Conservation (phyloP, 176 grass and related monocot genomes). For the Chloris gayana region DNA sequence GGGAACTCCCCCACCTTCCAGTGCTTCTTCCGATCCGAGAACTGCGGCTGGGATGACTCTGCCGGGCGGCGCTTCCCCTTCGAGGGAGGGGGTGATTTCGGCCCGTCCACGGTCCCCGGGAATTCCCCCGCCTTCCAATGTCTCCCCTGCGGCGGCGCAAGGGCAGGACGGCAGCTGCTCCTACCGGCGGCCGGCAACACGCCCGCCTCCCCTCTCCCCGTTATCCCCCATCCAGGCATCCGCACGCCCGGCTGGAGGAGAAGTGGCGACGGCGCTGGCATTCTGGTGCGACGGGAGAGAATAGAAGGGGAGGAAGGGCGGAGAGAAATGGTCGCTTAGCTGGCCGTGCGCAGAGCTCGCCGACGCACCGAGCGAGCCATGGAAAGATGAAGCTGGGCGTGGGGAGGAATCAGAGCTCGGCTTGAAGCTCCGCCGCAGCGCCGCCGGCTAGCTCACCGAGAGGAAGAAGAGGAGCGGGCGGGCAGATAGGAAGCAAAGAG, state of each 20-base stretch:
- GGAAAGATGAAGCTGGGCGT: neutral
- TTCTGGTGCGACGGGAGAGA: conserved; percentile 2
- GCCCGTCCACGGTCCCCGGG: conserved; percentile 21
- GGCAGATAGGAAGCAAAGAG: neutral
- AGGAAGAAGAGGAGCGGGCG: neutral
- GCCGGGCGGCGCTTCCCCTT: neutral
- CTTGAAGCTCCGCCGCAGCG: neutral
- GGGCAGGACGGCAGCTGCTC: neutral
- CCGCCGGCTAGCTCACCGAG: neutral
- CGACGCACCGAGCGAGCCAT: neutral
- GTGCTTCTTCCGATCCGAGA: conserved; percentile 39
- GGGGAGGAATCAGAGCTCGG: neutral
- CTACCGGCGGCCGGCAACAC: neutral
- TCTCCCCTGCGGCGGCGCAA: conserved; percentile 5
- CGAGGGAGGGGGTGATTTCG: neutral
- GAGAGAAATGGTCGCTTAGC: neutral
- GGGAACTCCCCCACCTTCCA: conserved; percentile 73
- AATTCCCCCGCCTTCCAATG: conserved; percentile 67
- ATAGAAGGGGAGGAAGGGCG: neutral
- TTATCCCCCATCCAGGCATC: neutral
- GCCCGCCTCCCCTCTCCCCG: neutral
- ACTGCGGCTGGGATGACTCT: neutral
- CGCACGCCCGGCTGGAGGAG: neutral
- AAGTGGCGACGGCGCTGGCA: neutral
- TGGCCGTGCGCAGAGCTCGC: neutral